Conservation (phyloP, 2,329 filamentous ascomycete genomes). For the Dactylellina parvicollis region DNA sequence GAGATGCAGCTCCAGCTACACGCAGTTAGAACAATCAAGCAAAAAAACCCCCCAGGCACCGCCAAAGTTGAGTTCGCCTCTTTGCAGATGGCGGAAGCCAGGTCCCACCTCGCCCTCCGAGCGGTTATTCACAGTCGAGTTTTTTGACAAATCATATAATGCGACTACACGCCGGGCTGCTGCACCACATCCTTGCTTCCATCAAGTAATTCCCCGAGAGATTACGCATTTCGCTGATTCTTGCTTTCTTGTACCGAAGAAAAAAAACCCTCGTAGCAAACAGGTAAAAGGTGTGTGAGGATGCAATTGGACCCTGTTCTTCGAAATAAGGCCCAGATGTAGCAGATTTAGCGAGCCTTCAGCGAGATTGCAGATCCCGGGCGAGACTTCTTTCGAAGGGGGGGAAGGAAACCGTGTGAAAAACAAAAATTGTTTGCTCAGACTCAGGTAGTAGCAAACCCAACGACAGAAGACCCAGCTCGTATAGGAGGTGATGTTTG, state of each 20-base stretch:
- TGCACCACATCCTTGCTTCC: conserved; percentile 51
- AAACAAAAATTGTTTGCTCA: conserved; percentile 9
- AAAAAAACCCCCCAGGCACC: conserved; percentile 7
- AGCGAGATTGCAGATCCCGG: conserved; percentile 52
- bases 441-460: not conserved
- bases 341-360: conserved; percentile 53
- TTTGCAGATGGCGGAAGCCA: conserved; percentile 53
- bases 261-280: conserved; percentile 39
- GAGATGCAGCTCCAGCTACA: conserved; percentile 29
- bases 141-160: conserved; percentile 53
- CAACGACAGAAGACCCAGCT: conserved; percentile 19
- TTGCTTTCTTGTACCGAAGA: conserved; percentile 13
- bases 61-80: conserved; percentile 35
- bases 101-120: conserved; percentile 48
- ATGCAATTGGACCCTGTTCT: conserved; percentile 41
- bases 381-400: conserved; percentile 25
- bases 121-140: conserved; percentile 47
- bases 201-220: conserved; percentile 53
- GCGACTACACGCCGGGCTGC: conserved; percentile 52
- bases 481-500: conserved; percentile 23
- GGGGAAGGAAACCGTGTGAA: conserved; percentile 4
- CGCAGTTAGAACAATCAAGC: conserved; percentile 25
- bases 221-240: conserved; percentile 50
- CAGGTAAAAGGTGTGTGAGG: conserved; percentile 25
- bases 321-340: conserved; percentile 47